Conservation (phyloP, 2,329 filamentous ascomycete genomes). For the Pseudocercospora vitis region DNA sequence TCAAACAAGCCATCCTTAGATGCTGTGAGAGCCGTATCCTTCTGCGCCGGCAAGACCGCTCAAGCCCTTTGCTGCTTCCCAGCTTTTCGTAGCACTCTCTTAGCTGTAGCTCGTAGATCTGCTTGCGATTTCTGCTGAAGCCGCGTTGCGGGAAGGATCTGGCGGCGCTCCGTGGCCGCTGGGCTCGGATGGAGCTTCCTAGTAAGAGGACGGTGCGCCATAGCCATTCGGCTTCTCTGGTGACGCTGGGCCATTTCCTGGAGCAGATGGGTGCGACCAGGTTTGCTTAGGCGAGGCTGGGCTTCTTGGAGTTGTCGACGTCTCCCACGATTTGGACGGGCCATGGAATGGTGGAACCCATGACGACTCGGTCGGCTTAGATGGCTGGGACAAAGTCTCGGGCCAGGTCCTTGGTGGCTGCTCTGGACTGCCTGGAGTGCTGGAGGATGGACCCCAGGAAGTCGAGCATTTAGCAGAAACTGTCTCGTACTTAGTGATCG, state of each 20-base stretch:
- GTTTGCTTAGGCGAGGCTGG: not conserved
- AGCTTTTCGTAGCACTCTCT: too few species aligned
- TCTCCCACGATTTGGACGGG: not conserved
- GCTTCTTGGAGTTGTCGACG: not conserved
- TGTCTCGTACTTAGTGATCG: too few species aligned
- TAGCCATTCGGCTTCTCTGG: not conserved
- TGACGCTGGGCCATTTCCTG: not conserved
- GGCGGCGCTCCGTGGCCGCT: too few species aligned
- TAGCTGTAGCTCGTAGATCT: too few species aligned
- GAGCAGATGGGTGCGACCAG: conserved; percentile 1
- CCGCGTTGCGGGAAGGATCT: too few species aligned
- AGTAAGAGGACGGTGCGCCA: too few species aligned
- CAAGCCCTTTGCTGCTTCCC: too few species aligned
- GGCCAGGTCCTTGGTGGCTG: conserved; percentile 2
- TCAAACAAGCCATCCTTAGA: too few species aligned
- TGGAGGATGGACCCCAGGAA: conserved; percentile 3
- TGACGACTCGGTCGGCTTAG: not conserved
- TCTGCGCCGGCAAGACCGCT: too few species aligned
- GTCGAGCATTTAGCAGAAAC: not conserved
- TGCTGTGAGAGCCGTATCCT: too few species aligned
- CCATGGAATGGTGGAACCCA: not conserved
- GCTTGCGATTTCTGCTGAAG: too few species aligned
- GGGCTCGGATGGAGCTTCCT: too few species aligned
- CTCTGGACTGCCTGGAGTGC: not conserved
- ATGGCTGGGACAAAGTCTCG: conserved; percentile 1